Percentiles rank a stretch among this genome's conserved stretches.
Evolutionary conservation across 2,329 filamentous ascomycete genomes (phyloP).

Genomic region (Setomelanomma holmii): DNA sequence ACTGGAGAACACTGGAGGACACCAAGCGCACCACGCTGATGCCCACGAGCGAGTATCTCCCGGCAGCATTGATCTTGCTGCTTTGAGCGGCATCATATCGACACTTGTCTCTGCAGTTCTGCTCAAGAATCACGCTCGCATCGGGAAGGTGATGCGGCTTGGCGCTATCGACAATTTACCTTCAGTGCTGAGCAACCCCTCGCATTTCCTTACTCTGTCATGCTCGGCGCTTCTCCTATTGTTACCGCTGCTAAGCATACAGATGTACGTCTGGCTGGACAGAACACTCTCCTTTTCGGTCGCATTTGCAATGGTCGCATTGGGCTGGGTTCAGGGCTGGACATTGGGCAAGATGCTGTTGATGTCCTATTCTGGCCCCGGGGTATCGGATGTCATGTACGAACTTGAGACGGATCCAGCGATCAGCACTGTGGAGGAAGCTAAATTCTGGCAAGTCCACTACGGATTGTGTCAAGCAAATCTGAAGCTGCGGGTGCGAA

Average conservation of each 20-base stretch:
- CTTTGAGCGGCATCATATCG: constrained; percentile 79
- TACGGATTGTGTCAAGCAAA: constrained; percentile 97
- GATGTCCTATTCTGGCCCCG: constrained; percentile 77
- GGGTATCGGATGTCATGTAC: constrained; percentile 76
- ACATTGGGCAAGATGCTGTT: constrained; percentile 92
- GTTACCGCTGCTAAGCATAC: constrained; percentile 79
- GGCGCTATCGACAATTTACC: constrained; percentile 82
- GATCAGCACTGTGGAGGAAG: constrained; percentile 82
- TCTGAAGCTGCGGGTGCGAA: constrained; percentile 76
- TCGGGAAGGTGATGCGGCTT: constrained; percentile 89
- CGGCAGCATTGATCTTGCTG: constrained; percentile 81
- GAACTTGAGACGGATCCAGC: constrained; percentile 84
- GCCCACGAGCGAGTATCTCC: constrained; percentile 71
- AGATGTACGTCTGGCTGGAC: constrained; percentile 85
- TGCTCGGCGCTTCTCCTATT: constrained; percentile 83
- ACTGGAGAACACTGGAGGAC: constrained; percentile 75
- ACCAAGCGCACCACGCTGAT: constrained; percentile 76
- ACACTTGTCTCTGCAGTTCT: constrained; percentile 87
- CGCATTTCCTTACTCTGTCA: constrained; percentile 90
- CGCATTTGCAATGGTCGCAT: constrained; percentile 83
- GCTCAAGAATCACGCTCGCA: constrained; percentile 88
- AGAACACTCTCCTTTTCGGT: constrained; percentile 81
- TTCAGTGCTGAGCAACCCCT: constrained; percentile 89
- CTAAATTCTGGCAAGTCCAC: constrained; percentile 98
- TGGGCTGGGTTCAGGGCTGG: constrained; percentile 83